Conservation (phyloP, 2,329 filamentous ascomycete genomes). For the Colletotrichum camelliae region DNA sequence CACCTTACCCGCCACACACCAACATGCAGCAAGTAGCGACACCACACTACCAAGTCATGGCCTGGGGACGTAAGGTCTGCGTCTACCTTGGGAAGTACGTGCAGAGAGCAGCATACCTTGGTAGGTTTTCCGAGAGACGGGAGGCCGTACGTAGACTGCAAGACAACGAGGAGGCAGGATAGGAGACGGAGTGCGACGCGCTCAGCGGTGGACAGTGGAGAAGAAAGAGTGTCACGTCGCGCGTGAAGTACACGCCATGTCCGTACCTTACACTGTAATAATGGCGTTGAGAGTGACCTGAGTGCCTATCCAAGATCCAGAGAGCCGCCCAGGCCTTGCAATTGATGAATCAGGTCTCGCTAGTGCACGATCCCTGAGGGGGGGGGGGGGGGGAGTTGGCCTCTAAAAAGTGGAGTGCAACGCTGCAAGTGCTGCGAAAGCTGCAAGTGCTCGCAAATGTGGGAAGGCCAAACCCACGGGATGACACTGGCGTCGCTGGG, state of each 20-base stretch:
- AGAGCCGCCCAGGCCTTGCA: background rate
- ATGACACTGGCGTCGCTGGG: background rate
- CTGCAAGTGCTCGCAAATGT: background rate
- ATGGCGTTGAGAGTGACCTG: background rate
- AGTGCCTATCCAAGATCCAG: slow-evolving; percentile 7
- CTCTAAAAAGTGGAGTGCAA: slow-evolving; percentile 15
- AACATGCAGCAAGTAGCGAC: background rate
- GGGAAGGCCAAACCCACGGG: background rate
- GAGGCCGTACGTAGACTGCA: background rate
- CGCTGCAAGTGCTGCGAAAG: background rate
- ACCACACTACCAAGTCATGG: background rate
- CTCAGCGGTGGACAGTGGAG: background rate
- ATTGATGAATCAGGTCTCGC: slow-evolving; percentile 8
- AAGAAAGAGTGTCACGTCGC: background rate
- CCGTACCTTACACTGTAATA: background rate
- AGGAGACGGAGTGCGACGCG: background rate
- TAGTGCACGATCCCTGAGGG: slow-evolving; percentile 13
- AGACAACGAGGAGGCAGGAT: background rate
- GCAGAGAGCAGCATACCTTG: no score
- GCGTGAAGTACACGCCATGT: background rate
- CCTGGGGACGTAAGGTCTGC: background rate
- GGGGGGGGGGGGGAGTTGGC: background rate
- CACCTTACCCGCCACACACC: background rate
- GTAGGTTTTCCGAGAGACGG: background rate
- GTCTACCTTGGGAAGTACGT: no score